Conservation (phyloP, 345 rosid species). For the Aquilaria yunnanensis region DNA sequence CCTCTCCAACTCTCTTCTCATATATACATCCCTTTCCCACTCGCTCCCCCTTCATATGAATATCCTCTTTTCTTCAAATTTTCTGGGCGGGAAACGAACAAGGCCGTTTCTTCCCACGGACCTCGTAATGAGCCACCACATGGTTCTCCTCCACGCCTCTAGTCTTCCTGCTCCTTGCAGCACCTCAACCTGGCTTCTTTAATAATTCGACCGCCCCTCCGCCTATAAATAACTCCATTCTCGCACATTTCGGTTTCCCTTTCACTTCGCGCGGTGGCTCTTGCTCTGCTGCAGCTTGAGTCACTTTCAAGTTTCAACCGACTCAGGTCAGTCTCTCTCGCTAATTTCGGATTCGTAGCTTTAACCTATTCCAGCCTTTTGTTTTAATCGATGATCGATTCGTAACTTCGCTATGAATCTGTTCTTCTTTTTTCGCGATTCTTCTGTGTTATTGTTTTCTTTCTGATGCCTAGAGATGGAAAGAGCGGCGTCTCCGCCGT, state of each 20-base stretch:
- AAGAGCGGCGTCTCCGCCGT: slow-evolving; percentile 24
- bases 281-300: no score
- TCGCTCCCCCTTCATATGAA: neutral
- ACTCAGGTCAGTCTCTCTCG: neutral
- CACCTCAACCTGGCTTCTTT: no score
- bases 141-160: no score
- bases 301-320: no score
- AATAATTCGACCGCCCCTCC: no score
- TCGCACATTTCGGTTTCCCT: no score
- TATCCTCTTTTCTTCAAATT: neutral
- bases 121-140: no score
- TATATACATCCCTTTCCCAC: neutral
- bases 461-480: slow-evolving; percentile 24
- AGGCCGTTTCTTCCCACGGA: no score
- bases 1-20: neutral
- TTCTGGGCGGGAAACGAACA: no score
- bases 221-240: no score
- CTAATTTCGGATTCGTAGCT: neutral
- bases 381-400: neutral
- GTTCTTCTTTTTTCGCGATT: neutral
- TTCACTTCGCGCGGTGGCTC: no score
- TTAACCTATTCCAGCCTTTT: neutral
- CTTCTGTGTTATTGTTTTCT: neutral
- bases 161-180: no score
- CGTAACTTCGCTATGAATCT: neutral